Evolutionary conservation across 495 filamentous ascomycete species (phyloP).

Genomic region (Pyrenopolyporus hunteri): DNA sequence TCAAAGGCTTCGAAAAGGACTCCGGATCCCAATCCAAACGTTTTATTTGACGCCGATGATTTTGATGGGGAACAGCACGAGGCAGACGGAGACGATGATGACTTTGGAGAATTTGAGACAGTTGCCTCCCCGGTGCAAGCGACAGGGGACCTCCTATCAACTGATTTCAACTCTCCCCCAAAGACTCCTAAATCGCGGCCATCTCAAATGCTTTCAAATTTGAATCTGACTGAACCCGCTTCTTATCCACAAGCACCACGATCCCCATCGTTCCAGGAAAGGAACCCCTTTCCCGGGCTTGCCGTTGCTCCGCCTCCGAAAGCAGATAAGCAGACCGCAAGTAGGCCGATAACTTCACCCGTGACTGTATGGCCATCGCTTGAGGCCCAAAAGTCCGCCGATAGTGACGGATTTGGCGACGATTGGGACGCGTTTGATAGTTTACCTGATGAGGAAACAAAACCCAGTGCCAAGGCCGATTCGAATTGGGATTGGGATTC

Average conservation of each 20-base stretch:
- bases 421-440: constrained; percentile 67
- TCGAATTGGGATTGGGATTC: constrained; percentile 53
- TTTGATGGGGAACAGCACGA: constrained; percentile 47
- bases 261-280: constrained; percentile 58
- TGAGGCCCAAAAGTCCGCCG: constrained; percentile 22
- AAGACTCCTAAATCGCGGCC: constrained; percentile 36
- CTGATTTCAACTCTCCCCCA: constrained; percentile 11
- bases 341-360: constrained; percentile 46
- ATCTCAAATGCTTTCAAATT: constrained; percentile 34
- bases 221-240: constrained; percentile 35
- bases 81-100: constrained; percentile 50
- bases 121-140: constrained; percentile 35
- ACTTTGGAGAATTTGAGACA: constrained; percentile 59
- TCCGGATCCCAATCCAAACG: constrained; percentile 46
- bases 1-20: constrained; percentile 3
- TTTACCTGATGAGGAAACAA: constrained; percentile 41
- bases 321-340: constrained; percentile 34
- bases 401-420: constrained; percentile 49
- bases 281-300: constrained; percentile 54
- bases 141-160: constrained; percentile 22
- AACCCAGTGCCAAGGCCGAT: constrained; percentile 17
- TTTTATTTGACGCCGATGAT: constrained; percentile 58
- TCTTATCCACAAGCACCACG: constrained; percentile 55
- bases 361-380: constrained; percentile 55
- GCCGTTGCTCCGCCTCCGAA: constrained; percentile 49